These are phyloP conservation scores for Komagataella phaffii DNA, from an alignment of 805 yeast genomes.

Conservation along the genomic window DNA sequence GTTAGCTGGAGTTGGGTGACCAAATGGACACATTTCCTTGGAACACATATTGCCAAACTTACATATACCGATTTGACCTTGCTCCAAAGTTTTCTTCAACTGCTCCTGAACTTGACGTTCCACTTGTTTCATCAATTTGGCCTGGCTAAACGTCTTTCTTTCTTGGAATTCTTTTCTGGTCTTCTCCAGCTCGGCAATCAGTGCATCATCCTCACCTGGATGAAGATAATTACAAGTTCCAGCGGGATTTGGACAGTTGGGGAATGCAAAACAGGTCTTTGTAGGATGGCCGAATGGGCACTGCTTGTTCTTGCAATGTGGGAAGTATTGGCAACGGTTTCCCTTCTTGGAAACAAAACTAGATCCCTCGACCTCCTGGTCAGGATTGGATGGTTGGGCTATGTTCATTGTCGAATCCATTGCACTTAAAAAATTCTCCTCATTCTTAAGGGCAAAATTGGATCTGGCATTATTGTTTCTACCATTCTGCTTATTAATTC, in stretches of 20 bases:
- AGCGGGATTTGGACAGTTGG: slow-evolving; percentile 64
- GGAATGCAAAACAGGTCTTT: slow-evolving; percentile 58
- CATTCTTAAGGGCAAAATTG: slow-evolving; percentile 22
- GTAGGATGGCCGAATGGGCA: slow-evolving; percentile 78
- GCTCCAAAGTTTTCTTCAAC: slow-evolving; percentile 8
- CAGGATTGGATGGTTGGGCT: neutral
- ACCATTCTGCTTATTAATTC: slow-evolving; percentile 12
- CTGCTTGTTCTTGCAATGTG: slow-evolving; percentile 50
- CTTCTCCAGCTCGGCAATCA: slow-evolving; percentile 55
- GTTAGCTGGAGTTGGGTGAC: slow-evolving; percentile 85
- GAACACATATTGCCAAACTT: slow-evolving; percentile 67
- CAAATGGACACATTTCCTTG: slow-evolving; percentile 73
- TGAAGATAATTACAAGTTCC: slow-evolving; percentile 79
- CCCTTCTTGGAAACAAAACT: slow-evolving; percentile 31
- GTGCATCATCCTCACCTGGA: slow-evolving; percentile 71
- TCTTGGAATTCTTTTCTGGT: slow-evolving; percentile 22
- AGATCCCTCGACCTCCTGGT: slow-evolving; percentile 5
- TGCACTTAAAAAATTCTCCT: slow-evolving; percentile 25
- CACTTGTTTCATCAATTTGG: slow-evolving; percentile 24
- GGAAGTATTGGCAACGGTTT: slow-evolving; percentile 56
- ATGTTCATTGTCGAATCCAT: slow-evolving; percentile 18
- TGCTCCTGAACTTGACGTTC: slow-evolving; percentile 20
- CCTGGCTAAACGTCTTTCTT: slow-evolving; percentile 9
- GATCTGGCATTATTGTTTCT: slow-evolving; percentile 3
- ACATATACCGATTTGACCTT: slow-evolving; percentile 37